Conservation (phyloP, 1,284 basidiomycete genomes). For the Pholiota adiposa region DNA sequence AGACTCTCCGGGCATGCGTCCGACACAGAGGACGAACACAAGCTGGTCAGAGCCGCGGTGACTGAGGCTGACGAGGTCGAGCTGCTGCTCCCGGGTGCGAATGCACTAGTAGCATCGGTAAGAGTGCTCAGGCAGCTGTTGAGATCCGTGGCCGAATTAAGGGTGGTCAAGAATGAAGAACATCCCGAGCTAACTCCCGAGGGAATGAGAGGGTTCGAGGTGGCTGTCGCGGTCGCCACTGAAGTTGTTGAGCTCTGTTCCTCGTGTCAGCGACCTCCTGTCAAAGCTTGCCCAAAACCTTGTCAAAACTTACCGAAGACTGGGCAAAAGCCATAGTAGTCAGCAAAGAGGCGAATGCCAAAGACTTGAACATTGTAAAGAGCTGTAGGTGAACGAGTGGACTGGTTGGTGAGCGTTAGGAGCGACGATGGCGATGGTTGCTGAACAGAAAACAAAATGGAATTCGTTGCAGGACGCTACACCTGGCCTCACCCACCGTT, state of each 20-base stretch:
- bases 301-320: constrained; percentile 31
- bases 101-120: constrained; percentile 61
- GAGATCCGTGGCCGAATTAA: constrained; percentile 68
- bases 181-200: constrained; percentile 64
- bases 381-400: constrained; percentile 50
- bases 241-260: constrained; percentile 15
- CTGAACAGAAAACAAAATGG: constrained; percentile 22
- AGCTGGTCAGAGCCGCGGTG: constrained; percentile 52
- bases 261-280: neutral
- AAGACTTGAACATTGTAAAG: constrained; percentile 50
- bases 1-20: constrained; percentile 59
- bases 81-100: constrained; percentile 53
- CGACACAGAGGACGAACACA: constrained; percentile 57
- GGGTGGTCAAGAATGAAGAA: constrained; percentile 56
- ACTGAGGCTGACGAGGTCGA: constrained; percentile 49
- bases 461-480: no score
- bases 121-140: constrained; percentile 69
- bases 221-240: constrained; percentile 24
- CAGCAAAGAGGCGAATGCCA: constrained; percentile 50
- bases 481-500: no score
- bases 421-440: constrained; percentile 35
- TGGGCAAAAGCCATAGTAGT: constrained; percentile 53
- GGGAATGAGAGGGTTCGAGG: constrained; percentile 61
- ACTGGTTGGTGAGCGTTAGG: constrained; percentile 48
- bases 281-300: no score